These are phyloP conservation scores for Arthrobotrys sinensis DNA, from an alignment of 2,329 filamentous ascomycete species.

Conservation along the genomic window DNA sequence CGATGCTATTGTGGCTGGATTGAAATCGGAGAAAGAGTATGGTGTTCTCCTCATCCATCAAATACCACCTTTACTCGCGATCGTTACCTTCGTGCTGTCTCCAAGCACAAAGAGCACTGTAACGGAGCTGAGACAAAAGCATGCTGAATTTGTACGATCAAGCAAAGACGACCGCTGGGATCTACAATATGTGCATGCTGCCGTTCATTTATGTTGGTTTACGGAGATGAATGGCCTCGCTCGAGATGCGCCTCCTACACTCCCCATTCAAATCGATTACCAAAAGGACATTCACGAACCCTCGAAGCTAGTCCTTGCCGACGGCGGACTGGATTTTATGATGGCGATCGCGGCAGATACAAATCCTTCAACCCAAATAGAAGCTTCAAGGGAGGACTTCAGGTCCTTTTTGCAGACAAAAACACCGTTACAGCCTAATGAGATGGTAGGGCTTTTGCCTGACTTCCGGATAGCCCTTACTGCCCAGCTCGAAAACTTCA, in stretches of 20 bases:
- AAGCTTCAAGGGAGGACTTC: constrained; percentile 86
- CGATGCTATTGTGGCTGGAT: constrained; percentile 76
- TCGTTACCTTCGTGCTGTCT: constrained; percentile 83
- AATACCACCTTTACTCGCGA: constrained; percentile 82
- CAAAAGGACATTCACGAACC: constrained; percentile 58
- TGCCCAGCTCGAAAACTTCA: constrained; percentile 86
- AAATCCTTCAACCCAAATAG: constrained; percentile 85
- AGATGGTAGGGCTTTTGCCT: constrained; percentile 78
- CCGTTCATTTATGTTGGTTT: constrained; percentile 87
- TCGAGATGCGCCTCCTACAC: constrained; percentile 77
- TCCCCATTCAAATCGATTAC: constrained; percentile 71
- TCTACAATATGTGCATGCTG: constrained; percentile 82
- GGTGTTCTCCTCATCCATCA: constrained; percentile 84
- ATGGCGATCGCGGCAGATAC: constrained; percentile 87
- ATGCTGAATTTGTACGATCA: constrained; percentile 77
- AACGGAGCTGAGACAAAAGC: constrained; percentile 78
- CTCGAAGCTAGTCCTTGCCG: constrained; percentile 76
- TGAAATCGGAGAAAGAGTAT: constrained; percentile 82
- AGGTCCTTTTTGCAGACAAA: constrained; percentile 87
- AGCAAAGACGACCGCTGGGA: constrained; percentile 80
- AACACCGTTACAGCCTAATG: constrained; percentile 77
- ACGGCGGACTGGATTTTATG: constrained; percentile 93
- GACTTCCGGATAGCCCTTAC: constrained; percentile 82
- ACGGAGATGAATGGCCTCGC: constrained; percentile 94
- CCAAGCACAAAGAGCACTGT: constrained; percentile 79